Base-by-base conservation (phyloP, 2,329 filamentous ascomycete genomes). In the Cercospora canescens region DNA sequence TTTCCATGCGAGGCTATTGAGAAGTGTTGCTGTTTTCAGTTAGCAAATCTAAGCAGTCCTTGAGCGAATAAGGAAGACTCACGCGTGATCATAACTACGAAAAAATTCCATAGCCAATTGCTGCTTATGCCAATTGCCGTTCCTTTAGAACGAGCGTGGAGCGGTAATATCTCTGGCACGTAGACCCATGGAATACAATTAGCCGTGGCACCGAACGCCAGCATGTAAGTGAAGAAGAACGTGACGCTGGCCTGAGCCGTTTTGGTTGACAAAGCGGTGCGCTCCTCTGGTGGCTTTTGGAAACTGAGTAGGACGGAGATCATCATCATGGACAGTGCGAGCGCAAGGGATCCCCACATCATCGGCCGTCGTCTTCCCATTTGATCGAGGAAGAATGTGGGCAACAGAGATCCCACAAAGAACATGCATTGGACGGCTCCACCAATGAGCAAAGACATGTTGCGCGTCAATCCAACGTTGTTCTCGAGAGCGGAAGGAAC, bases 171-270 rank as follows among this genome's bases (percentile, higher is more conserved):
- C 68, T 85, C 82, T 0, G 82, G 81, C 3, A 82, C 81, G 66
- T 82, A 83, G 1, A 84, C 81, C 83, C 83, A 85, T 2, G 83
- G 82, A 18, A 85, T 81, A 65, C 80, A 82, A 66, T 83, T 84
- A 3, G 80, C 78, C 1, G 79, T 79, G 2, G 79, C 79, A 4
- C 81, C 81, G 62, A 74, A 73, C 9, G 71, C 63, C 18, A 74
- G 65, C 74, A 77, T 79, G 58, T 78, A 79, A 16, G 79, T 80
- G 72, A 84, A 84, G 75, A 84, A 84, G 73, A 85, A 84, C 2
- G 82, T 78, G 14, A 85, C 80, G 35, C 81, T 82, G 0, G 81
- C 83, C 16, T 78, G 78, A 0, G 81, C 76, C 7, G 82, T 83
- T 7, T 75, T 71, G 41, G 80, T 79, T 24, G 79, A 55, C 14